These are phyloP conservation scores for Lentinula guzmanii DNA, from an alignment of 768 basidiomycete species.

Conservation along the genomic window DNA sequence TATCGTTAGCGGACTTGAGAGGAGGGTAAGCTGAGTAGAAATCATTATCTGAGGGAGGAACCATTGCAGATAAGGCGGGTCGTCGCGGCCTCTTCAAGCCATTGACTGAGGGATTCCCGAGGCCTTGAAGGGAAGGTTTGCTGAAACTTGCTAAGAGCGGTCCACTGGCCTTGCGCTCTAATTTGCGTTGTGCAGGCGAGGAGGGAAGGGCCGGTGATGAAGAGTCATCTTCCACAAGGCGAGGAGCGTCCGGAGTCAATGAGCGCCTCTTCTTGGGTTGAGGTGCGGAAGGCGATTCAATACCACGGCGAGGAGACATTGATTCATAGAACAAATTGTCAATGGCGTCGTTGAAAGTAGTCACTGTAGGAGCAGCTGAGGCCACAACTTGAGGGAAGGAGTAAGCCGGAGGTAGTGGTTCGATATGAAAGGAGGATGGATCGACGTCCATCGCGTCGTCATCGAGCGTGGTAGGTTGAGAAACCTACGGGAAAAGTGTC, in stretches of 20 bases:
- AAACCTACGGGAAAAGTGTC: background rate
- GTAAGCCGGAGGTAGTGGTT: constrained; percentile 19
- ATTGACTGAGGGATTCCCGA: constrained; percentile 50
- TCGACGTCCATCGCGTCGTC: constrained; percentile 83
- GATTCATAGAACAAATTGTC: constrained; percentile 56
- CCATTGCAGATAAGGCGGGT: constrained; percentile 61
- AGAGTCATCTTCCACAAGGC: constrained; percentile 28
- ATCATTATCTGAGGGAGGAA: constrained; percentile 37
- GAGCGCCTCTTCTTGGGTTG: constrained; percentile 54
- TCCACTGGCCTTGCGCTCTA: constrained; percentile 44
- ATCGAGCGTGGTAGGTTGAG: constrained; percentile 32
- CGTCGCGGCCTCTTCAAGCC: constrained; percentile 57
- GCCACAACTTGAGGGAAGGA: constrained; percentile 20
- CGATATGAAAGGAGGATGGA: constrained; percentile 34
- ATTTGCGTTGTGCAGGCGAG: constrained; percentile 44
- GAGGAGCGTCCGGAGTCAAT: constrained; percentile 44
- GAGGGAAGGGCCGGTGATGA: constrained; percentile 47
- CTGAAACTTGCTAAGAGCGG: constrained; percentile 39
- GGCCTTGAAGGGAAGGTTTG: constrained; percentile 46
- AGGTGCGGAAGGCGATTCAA: constrained; percentile 37
- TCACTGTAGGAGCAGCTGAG: constrained; percentile 47
- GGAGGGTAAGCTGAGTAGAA: constrained; percentile 38
- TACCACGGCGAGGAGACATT: constrained; percentile 43
- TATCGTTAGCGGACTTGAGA: constrained; percentile 22
- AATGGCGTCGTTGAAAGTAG: constrained; percentile 28